phyloP scores from a whole-genome alignment of 2,329 filamentous ascomycete genomes.

The Claviceps humidiphila region DNA sequence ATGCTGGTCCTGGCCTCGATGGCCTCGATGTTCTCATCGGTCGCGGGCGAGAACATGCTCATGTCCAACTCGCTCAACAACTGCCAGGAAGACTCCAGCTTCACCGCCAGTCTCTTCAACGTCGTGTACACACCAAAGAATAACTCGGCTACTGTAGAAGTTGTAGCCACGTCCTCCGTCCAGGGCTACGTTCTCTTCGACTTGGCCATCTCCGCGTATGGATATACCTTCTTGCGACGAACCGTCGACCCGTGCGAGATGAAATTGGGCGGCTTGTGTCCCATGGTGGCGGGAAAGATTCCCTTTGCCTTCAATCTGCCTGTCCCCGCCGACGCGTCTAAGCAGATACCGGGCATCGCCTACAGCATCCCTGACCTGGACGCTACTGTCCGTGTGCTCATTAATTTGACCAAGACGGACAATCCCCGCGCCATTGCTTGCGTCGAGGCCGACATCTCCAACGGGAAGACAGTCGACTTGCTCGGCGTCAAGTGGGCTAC shows the following conservation, averaged over 20 bases:
- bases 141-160: constrained; percentile 56
- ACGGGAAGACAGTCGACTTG: constrained; percentile 84
- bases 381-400: constrained; percentile 67
- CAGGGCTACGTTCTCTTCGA: constrained; percentile 71
- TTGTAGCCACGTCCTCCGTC: constrained; percentile 71
- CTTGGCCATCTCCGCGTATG: constrained; percentile 67
- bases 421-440: constrained; percentile 56
- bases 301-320: constrained; percentile 57
- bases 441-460: constrained; percentile 76
- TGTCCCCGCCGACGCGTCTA: constrained; percentile 42
- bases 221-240: constrained; percentile 55
- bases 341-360: constrained; percentile 65
- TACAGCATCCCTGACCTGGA: constrained; percentile 88
- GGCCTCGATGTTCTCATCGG: constrained; percentile 31
- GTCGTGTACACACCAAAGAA: constrained; percentile 69
- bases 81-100: constrained; percentile 73
- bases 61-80: constrained; percentile 72
- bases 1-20: constrained; percentile 32
- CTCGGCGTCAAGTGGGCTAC: constrained; percentile 81
- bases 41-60: constrained; percentile 52
- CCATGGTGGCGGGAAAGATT: constrained; percentile 78
- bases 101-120: constrained; percentile 81
- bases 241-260: constrained; percentile 64
- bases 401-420: constrained; percentile 53
- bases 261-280: constrained; percentile 65